Evolutionary conservation across 306 rosid species (phyloP).

Genomic region (Carpinus viminea): DNA sequence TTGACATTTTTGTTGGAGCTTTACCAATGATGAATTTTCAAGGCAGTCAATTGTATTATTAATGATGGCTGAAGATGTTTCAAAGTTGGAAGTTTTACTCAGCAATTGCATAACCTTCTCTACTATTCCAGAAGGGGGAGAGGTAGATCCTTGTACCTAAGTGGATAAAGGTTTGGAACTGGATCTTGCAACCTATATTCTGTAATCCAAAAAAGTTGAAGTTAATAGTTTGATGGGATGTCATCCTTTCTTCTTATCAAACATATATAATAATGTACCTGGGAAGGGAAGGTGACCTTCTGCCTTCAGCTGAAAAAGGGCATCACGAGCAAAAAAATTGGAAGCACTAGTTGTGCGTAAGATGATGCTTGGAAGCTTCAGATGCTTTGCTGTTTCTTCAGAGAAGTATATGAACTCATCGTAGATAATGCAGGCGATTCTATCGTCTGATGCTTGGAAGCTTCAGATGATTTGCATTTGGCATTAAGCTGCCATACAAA

Average conservation of each 20-base stretch:
- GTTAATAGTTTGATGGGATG: background rate
- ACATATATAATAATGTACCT: conserved; percentile 12
- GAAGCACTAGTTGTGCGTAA: conserved; percentile 37
- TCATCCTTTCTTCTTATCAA: background rate
- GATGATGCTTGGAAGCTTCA: conserved; percentile 32
- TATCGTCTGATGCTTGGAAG: no score
- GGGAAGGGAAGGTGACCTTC: conserved; percentile 34
- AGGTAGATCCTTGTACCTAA: conserved; percentile 58
- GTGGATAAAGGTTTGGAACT: conserved; percentile 43
- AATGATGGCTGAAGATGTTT: conserved; percentile 39
- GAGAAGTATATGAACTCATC: conserved; percentile 34
- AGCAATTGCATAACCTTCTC: background rate
- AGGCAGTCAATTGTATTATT: conserved; percentile 41
- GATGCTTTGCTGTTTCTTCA: conserved; percentile 31
- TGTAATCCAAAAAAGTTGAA: conserved; percentile 5
- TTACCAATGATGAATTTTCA: conserved; percentile 28
- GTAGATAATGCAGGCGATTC: conserved; percentile 37
- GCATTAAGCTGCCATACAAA: conserved; percentile 18
- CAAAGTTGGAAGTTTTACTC: background rate
- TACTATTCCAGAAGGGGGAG: background rate
- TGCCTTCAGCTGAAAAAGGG: conserved; percentile 10
- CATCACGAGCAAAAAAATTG: conserved; percentile 27
- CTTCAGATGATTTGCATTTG: no score
- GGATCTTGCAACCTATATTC: conserved; percentile 21
- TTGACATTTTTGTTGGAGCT: conserved; percentile 25